Evolutionary conservation across 1,284 basidiomycete species (phyloP), one percentile per base, ranked within the genome.

Genomic region (Tilletiaria anomala): DNA sequence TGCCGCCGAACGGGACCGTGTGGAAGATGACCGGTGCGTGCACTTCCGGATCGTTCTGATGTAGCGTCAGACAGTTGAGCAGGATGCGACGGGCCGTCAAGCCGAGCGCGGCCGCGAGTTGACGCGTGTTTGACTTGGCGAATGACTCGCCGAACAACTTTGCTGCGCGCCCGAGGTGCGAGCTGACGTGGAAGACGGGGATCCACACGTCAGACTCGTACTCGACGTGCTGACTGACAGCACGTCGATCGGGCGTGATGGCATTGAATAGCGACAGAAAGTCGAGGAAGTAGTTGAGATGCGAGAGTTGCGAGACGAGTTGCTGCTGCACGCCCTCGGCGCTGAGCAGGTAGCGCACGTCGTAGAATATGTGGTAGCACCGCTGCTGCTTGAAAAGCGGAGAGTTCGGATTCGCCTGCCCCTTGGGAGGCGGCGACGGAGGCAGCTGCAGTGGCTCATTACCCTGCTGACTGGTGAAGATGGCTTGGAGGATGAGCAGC

Each of bases 11-110:
- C 10, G n/a, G n/a, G n/a, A 29, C 26, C 26, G 26, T 8, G 26
- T 29, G 26, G 45, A 53, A 51, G 16, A 19, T 40, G 71, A 64
- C 85, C 80, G 34, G 82, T 71, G 37, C 77, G 72, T 24, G 79
- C 5, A 82, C 78, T 54, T 78, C 72, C 3, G 85, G 50, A 33
- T 58, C 50, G 14, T 44, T 39, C 29, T 39, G 29, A n/a, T 50
- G 40, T 19, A 60, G 47, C 31, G 12, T 32, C 5, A n/a, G 14
- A 14, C 19, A 40, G 29, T 31, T 22, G 8, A 14, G 24, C 10
- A 40, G 18, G 16, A 31, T 40, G n/a, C n/a, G n/a, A n/a, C n/a
- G n/a, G n/a, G n/a, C n/a, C n/a, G n/a, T n/a, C n/a, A n/a, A n/a
- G n/a, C n/a, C n/a, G n/a, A n/a, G n/a, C n/a, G n/a, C n/a, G n/a